Evolutionary conservation across 2,329 filamentous ascomycete species (phyloP).

Genomic region (Hymenotorrendiella dingleyae): DNA sequence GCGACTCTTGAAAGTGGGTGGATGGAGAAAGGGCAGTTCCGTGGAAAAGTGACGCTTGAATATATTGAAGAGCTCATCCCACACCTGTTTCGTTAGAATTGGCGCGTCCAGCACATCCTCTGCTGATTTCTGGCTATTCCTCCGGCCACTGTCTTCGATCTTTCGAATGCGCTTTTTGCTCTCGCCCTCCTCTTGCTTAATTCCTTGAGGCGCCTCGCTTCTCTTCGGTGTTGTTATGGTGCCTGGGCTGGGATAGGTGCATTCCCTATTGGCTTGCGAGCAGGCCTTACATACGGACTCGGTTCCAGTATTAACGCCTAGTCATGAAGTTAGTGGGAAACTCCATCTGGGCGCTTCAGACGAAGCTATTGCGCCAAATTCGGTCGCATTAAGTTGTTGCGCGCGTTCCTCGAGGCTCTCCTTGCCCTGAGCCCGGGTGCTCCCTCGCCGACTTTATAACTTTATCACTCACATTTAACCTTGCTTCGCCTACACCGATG

Average conservation of each 20-base stretch:
- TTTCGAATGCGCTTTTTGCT: conserved; percentile 37
- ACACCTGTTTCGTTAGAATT: conserved; percentile 58
- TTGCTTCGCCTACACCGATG: conserved; percentile 71
- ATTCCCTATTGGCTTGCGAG: conserved; percentile 64
- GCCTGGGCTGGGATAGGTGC: conserved; percentile 59
- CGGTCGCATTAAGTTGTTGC: too few relatives aligned
- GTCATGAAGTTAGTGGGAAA: conserved; percentile 6
- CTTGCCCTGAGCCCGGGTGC: too few relatives aligned
- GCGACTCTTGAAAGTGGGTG: conserved; percentile 54
- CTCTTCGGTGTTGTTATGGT: conserved; percentile 28
- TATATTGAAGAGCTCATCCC: conserved; percentile 63
- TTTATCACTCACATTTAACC: conserved; percentile 64
- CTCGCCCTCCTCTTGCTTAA: conserved; percentile 35
- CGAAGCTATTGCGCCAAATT: background rate
- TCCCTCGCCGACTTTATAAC: too few relatives aligned
- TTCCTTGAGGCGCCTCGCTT: conserved; percentile 23
- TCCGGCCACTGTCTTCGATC: conserved; percentile 33
- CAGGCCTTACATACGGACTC: conserved; percentile 70
- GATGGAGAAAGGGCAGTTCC: conserved; percentile 66
- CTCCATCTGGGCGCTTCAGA: too few relatives aligned
- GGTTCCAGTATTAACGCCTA: conserved; percentile 57
- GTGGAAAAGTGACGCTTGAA: conserved; percentile 67
- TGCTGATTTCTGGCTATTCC: conserved; percentile 34
- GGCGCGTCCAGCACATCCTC: conserved; percentile 57
- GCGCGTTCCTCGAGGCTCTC: too few relatives aligned